Conservation (phyloP, 306 rosid species). For the Phaseolus lunatus region DNA sequence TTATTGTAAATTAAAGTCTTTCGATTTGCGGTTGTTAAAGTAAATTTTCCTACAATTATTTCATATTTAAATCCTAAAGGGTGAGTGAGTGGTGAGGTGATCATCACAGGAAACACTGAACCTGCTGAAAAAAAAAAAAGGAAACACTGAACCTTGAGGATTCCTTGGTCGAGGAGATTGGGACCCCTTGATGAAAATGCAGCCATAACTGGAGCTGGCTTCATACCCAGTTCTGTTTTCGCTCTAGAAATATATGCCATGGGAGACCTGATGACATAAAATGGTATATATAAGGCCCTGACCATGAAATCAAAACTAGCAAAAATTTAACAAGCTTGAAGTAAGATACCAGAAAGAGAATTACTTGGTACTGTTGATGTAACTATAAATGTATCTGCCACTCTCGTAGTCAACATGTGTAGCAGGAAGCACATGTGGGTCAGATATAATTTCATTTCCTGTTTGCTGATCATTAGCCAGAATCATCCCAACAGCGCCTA, state of each 20-base stretch:
- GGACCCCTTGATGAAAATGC: slow-evolving; percentile 86
- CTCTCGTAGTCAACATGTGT: slow-evolving; percentile 51
- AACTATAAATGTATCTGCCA: slow-evolving; percentile 51
- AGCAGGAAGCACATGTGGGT: slow-evolving; percentile 63
- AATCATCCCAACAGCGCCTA: slow-evolving; percentile 77
- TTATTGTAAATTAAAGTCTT: too few species aligned
- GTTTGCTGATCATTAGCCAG: slow-evolving; percentile 40
- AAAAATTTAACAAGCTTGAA: not conserved
- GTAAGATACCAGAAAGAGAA: not conserved
- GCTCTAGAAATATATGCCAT: slow-evolving; percentile 54
- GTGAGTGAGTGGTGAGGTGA: not conserved
- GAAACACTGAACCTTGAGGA: slow-evolving; percentile 63
- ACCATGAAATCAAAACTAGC: not conserved
- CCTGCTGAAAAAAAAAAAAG: too few species aligned
- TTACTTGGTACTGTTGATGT: slow-evolving; percentile 61
- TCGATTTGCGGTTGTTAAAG: too few species aligned
- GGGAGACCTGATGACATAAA: slow-evolving; percentile 54
- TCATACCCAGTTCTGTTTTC: slow-evolving; percentile 47
- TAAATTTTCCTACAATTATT: too few species aligned
- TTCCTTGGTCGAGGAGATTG: slow-evolving; percentile 42
- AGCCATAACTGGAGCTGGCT: slow-evolving; percentile 68
- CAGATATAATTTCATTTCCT: slow-evolving; percentile 42
- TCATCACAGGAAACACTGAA: too few species aligned
- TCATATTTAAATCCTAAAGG: not conserved
- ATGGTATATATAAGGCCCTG: not conserved